Base-by-base conservation (phyloP, 257 asterid genomes). In the Knoxia roxburghii region DNA sequence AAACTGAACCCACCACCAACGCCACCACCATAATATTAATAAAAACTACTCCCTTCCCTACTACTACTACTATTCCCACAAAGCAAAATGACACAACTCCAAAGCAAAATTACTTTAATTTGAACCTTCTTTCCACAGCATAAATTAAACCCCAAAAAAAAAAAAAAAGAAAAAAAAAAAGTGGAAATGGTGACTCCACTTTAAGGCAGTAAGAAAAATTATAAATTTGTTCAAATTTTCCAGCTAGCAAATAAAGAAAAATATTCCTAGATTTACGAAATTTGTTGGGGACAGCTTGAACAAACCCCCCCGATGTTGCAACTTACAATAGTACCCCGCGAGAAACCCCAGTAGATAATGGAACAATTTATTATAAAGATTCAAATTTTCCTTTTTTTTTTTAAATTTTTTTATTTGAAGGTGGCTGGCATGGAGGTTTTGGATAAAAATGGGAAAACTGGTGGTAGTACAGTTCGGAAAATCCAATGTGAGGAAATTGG, bases 271-370 rank as follows among this genome's bases (percentile, higher is more conserved):
- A 78, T 80, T 81, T 78, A 73, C 82, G 86, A 79, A 76, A 75
- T 73, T 37, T 20, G 87, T 83, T 83, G 91, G 71, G 67, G 85
- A 77, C 95, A 81, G 87, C 85, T 80, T 69, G 82, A 62, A 61
- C 2, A 1, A n/a, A n/a, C n/a, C n/a, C n/a, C n/a, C n/a, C n/a
- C n/a, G n/a, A 10, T 10, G 41, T 4, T 1, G 1, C 27, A 67
- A 15, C 21, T 84, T 73, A 74, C 90, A 0, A 59, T 59, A 74
- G 2, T 82, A 67, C 83, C 89, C 90, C 72, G 15, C 17, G 45
- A 49, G 24, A 24, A 71, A 61, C 55, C 64, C 73, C 62, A 76
- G 4, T 0, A 54, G 50, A 30, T 64, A 50, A 48, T 73, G 15
- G 5, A 17, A 26, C 7, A 46, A 43, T 27, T 65, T 32, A 13